A percentile compares a stretch with the other conserved stretches of the same genome.
Conservation (phyloP, 1,284 basidiomycete genomes). For the Rhodotorula sp. region DNA sequence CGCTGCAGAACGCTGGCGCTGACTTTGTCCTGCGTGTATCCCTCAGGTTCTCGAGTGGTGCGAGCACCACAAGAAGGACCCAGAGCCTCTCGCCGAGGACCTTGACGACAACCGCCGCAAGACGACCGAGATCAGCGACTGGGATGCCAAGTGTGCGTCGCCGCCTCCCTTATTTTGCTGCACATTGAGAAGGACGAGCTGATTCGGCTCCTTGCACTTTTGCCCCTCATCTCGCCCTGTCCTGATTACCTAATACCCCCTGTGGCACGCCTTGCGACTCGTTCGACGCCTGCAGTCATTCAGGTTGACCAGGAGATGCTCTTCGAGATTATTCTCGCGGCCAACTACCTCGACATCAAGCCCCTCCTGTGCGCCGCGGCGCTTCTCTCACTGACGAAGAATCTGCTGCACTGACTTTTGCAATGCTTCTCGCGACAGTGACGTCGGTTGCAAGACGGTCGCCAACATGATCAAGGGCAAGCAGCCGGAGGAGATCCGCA, state of each 20-base stretch:
- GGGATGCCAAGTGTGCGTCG: conserved; percentile 85
- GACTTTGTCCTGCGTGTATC: neutral
- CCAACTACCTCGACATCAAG: conserved; percentile 99
- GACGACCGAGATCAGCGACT: conserved; percentile 96
- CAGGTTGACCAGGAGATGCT: conserved; percentile 59
- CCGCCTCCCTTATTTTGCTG: too few species aligned
- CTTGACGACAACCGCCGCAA: conserved; percentile 95
- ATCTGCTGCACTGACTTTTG: neutral
- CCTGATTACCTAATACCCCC: too few species aligned
- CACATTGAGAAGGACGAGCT: neutral
- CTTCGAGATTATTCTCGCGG: conserved; percentile 98
- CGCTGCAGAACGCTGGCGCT: neutral
- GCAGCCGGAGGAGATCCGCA: conserved; percentile 85
- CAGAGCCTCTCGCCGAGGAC: conserved; percentile 69
- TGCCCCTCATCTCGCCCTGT: neutral
- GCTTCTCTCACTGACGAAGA: neutral
- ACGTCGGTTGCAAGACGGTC: conserved; percentile 99
- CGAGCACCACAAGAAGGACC: conserved; percentile 96
- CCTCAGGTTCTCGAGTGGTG: conserved; percentile 94
- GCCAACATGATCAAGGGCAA: conserved; percentile 99
- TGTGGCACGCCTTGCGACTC: neutral
- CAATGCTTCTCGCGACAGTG: conserved; percentile 56
- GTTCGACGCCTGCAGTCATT: conserved; percentile 36
- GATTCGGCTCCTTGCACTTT: neutral
- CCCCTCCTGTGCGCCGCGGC: conserved; percentile 73